phyloP scores from a whole-genome alignment of 148 eudicot genomes.

The Diospyros kaki region DNA sequence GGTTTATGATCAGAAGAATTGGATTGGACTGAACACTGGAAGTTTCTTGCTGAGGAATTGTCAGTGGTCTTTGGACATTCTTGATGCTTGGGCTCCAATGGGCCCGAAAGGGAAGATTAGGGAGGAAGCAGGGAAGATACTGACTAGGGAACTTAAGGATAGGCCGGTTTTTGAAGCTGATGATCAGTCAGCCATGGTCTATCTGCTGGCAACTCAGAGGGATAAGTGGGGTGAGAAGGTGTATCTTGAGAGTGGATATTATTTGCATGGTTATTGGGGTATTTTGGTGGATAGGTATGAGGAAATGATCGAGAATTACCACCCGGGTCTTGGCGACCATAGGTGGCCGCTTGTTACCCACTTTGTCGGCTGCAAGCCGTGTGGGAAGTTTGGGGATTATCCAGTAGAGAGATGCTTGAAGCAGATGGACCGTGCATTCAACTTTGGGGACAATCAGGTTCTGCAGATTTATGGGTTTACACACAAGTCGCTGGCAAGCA shows the following conservation, averaged over 20 bases:
- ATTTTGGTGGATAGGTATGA: slow-evolving; percentile 66
- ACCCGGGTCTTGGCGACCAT: slow-evolving; percentile 70
- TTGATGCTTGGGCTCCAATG: slow-evolving; percentile 78
- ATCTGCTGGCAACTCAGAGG: slow-evolving; percentile 47
- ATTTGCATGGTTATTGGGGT: slow-evolving; percentile 78
- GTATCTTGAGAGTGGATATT: slow-evolving; percentile 61
- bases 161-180: slow-evolving; percentile 83
- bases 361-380: slow-evolving; percentile 80
- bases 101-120: slow-evolving; percentile 62
- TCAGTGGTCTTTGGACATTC: slow-evolving; percentile 70
- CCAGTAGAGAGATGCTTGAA: slow-evolving; percentile 67
- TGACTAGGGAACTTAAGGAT: slow-evolving; percentile 60
- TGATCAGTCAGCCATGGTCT: slow-evolving; percentile 84
- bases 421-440: slow-evolving; percentile 74
- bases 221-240: slow-evolving; percentile 72
- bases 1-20: slow-evolving; percentile 71
- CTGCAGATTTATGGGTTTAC: slow-evolving; percentile 64
- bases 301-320: slow-evolving; percentile 52
- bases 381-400: slow-evolving; percentile 64
- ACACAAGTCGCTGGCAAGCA: slow-evolving; percentile 55
- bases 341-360: slow-evolving; percentile 83
- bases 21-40: slow-evolving; percentile 78
- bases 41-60: slow-evolving; percentile 64
- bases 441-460: slow-evolving; percentile 75
- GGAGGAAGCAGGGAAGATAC: slow-evolving; percentile 56